These are phyloP conservation scores for Pezicula carpinea DNA, from an alignment of 2,329 filamentous ascomycete genomes.

Conservation along the genomic window DNA sequence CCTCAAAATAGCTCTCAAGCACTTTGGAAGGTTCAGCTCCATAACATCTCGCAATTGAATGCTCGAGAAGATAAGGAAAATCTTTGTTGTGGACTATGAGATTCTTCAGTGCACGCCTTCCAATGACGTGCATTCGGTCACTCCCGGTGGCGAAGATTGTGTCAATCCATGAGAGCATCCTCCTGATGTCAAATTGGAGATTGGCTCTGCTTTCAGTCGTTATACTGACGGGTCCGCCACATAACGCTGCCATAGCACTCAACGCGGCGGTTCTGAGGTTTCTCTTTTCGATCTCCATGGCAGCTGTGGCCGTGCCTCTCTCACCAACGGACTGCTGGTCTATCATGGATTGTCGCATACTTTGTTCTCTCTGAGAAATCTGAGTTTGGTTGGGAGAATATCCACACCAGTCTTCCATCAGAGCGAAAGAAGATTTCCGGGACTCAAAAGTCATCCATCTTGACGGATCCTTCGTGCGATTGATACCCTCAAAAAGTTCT, in stretches of 20 bases:
- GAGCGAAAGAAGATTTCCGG: constrained; percentile 85
- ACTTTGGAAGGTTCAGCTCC: constrained; percentile 75
- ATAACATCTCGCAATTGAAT: constrained; percentile 91
- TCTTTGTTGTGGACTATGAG: constrained; percentile 88
- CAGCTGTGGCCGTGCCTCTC: constrained; percentile 73
- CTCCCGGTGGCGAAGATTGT: constrained; percentile 89
- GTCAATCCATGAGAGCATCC: constrained; percentile 94
- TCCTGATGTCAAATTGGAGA: constrained; percentile 84
- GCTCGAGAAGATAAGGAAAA: constrained; percentile 77
- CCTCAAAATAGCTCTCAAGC: constrained; percentile 91
- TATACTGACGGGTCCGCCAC: constrained; percentile 78
- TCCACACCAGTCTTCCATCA: constrained; percentile 99
- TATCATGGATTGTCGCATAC: constrained; percentile 79
- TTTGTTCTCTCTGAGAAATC: constrained; percentile 77
- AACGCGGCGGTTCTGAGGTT: constrained; percentile 86
- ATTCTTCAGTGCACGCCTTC: constrained; percentile 81
- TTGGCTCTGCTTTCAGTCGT: constrained; percentile 83
- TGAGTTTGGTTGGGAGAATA: constrained; percentile 88
- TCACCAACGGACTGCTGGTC: constrained; percentile 71
- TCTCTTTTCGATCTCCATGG: constrained; percentile 95
- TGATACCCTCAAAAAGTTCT: constrained; percentile 87
- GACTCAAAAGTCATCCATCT: constrained; percentile 98
- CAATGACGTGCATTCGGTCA: constrained; percentile 87
- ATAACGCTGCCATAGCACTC: constrained; percentile 92
- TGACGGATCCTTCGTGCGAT: constrained; percentile 75